phyloP scores from a whole-genome alignment of 164 flowering plant genomes.

The Brasenia schreberi region DNA sequence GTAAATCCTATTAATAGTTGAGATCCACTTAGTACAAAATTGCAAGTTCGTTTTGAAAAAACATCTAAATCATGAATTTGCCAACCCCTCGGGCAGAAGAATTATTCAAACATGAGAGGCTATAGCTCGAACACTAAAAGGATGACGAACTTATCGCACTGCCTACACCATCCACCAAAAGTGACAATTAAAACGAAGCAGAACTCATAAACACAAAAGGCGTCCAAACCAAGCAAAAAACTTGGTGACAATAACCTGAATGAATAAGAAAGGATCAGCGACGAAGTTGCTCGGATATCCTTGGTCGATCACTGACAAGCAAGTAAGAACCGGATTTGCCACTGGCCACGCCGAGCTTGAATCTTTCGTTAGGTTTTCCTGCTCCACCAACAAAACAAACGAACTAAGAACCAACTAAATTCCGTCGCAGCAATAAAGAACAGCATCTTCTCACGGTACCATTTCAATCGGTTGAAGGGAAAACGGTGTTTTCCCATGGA shows the following conservation, averaged over 20 bases:
- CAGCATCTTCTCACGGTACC: neutral
- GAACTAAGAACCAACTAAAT: slow-evolving; percentile 1
- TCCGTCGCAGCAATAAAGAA: neutral
- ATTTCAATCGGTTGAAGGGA: slow-evolving; percentile 9
- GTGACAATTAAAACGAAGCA: too few relatives aligned
- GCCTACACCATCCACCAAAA: too few relatives aligned
- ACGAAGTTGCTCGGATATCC: slow-evolving; percentile 27
- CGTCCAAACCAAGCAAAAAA: too few relatives aligned
- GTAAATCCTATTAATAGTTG: too few relatives aligned
- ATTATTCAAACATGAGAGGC: too few relatives aligned
- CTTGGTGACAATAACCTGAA: slow-evolving; percentile 29
- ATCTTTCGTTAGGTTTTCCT: slow-evolving; percentile 4
- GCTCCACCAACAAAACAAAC: neutral
- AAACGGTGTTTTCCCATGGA: slow-evolving; percentile 6
- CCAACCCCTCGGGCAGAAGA: too few relatives aligned
- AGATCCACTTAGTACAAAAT: too few relatives aligned
- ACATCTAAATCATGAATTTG: too few relatives aligned
- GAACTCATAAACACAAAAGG: too few relatives aligned
- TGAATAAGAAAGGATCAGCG: slow-evolving; percentile 82
- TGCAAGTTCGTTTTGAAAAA: too few relatives aligned
- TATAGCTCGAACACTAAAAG: too few relatives aligned
- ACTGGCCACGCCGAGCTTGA: slow-evolving; percentile 84
- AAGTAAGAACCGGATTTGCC: slow-evolving; percentile 37
- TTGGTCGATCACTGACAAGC: slow-evolving; percentile 25
- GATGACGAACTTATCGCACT: too few relatives aligned